Evolutionary conservation across 1,284 basidiomycete species (phyloP).

Genomic region (Malassezia brasiliensis): DNA sequence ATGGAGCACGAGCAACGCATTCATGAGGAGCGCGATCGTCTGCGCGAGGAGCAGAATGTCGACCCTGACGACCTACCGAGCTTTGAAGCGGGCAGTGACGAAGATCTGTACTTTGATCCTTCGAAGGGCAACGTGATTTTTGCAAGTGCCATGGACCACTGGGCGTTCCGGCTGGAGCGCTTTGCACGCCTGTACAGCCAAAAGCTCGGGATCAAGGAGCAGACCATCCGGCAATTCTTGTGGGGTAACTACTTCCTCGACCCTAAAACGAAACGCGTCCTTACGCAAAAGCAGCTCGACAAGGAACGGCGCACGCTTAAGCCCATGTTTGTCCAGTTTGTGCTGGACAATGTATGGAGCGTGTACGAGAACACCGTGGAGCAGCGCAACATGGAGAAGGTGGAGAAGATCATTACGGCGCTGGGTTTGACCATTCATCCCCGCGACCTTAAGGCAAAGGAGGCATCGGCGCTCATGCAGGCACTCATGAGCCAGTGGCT

Average conservation of each 20-base stretch:
- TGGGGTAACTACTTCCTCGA: constrained; percentile 99
- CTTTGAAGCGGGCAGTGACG: constrained; percentile 77
- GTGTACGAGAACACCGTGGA: constrained; percentile 58
- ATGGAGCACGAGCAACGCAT: constrained; percentile 86
- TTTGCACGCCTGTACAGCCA: constrained; percentile 86
- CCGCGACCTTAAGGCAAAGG: constrained; percentile 84
- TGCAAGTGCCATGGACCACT: constrained; percentile 89
- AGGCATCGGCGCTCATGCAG: constrained; percentile 69
- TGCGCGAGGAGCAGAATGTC: background rate
- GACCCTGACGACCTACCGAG: constrained; percentile 44
- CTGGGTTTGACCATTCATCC: constrained; percentile 75
- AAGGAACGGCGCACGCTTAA: constrained; percentile 65
- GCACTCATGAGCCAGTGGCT: constrained; percentile 93
- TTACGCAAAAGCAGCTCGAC: constrained; percentile 75
- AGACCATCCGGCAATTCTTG: constrained; percentile 71
- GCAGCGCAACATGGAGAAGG: constrained; percentile 55
- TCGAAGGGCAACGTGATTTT: constrained; percentile 94
- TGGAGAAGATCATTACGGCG: constrained; percentile 75
- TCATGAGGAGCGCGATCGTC: constrained; percentile 61
- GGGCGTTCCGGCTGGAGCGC: constrained; percentile 89
- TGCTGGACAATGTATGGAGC: constrained; percentile 93
- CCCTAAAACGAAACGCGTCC: constrained; percentile 86
- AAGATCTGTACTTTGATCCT: constrained; percentile 90
- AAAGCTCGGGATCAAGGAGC: constrained; percentile 84
- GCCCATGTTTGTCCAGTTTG: constrained; percentile 96